phyloP scores from a whole-genome alignment of 805 yeast genomes.

The Ogataea methylovora region DNA sequence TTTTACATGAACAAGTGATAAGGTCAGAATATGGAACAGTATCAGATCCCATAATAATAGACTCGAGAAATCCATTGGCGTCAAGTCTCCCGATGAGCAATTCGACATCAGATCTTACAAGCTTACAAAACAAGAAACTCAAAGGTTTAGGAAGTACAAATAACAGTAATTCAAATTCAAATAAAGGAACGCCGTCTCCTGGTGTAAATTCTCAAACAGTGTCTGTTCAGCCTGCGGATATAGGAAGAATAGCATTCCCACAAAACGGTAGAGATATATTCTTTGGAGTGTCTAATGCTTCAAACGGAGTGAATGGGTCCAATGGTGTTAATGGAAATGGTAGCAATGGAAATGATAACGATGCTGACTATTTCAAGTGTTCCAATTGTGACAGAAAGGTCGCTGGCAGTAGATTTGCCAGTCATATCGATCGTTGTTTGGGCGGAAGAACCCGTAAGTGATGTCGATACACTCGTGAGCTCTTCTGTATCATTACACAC shows the following conservation, averaged over 20 bases:
- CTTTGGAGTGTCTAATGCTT: conserved; percentile 4
- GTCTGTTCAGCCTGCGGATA: conserved; percentile 13
- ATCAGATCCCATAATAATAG: conserved; percentile 16
- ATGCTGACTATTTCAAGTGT: conserved; percentile 61
- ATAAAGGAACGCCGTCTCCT: not conserved
- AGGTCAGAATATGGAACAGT: conserved; percentile 24
- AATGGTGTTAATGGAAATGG: conserved; percentile 2
- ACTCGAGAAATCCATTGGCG: conserved; percentile 7
- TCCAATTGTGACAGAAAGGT: conserved; percentile 77
- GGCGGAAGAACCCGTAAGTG: conserved; percentile 56
- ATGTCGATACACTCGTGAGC: too few species aligned
- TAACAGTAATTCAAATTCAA: not conserved
- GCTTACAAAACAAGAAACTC: not conserved
- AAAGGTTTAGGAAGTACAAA: not conserved
- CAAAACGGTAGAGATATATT: conserved; percentile 25
- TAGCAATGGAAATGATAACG: not conserved
- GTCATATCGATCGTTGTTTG: conserved; percentile 84
- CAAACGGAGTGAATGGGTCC: conserved; percentile 6
- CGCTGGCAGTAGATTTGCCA: conserved; percentile 89
- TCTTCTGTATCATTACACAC: too few species aligned
- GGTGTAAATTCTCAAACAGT: not conserved
- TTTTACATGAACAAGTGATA: conserved; percentile 23
- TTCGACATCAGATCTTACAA: too few species aligned
- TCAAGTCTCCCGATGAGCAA: too few species aligned
- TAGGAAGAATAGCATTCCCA: conserved; percentile 20